These are phyloP conservation scores for Phytophthora melonis DNA, from an alignment of 352 stramenopile species.

Conservation along the genomic window DNA sequence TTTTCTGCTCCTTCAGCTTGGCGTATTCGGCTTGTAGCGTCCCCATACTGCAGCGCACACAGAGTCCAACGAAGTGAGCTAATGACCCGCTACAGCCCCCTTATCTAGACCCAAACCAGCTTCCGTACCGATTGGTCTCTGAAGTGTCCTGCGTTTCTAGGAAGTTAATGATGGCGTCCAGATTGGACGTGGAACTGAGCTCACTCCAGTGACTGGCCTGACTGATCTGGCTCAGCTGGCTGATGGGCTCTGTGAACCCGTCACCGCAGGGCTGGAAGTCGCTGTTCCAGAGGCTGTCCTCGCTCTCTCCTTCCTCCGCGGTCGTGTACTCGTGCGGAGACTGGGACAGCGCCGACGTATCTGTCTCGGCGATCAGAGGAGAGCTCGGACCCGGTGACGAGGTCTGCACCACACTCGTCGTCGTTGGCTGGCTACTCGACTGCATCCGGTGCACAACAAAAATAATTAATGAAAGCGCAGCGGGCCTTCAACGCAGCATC, in stretches of 20 bases:
- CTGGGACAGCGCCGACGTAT: conserved; percentile 45
- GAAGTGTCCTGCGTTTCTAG: conserved; percentile 81
- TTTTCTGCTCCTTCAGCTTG: conserved; percentile 67
- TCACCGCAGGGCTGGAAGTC: conserved; percentile 61
- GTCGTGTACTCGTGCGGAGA: conserved; percentile 53
- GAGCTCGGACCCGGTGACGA: conserved; percentile 21
- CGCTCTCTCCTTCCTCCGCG: conserved; percentile 64
- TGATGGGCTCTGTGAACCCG: conserved; percentile 66
- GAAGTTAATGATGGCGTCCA: conserved; percentile 89
- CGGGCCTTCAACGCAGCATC: neutral
- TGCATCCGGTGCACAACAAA: conserved; percentile 11
- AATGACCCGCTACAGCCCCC: neutral
- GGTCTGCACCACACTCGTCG: conserved; percentile 4
- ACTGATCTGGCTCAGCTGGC: conserved; percentile 77
- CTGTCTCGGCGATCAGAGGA: conserved; percentile 24
- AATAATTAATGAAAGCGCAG: neutral
- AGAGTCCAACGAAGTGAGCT: conserved; percentile 18
- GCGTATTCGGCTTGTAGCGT: conserved; percentile 68
- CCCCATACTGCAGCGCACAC: conserved; percentile 46
- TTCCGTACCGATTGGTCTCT: conserved; percentile 61
- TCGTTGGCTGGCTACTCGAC: conserved; percentile 38
- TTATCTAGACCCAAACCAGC: neutral
- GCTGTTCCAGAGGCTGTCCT: conserved; percentile 69
- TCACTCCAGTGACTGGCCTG: conserved; percentile 85
- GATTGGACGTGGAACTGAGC: conserved; percentile 83